These are phyloP conservation scores for Colletotrichum spinosum DNA, from an alignment of 2,329 filamentous ascomycete species.

Conservation along the genomic window DNA sequence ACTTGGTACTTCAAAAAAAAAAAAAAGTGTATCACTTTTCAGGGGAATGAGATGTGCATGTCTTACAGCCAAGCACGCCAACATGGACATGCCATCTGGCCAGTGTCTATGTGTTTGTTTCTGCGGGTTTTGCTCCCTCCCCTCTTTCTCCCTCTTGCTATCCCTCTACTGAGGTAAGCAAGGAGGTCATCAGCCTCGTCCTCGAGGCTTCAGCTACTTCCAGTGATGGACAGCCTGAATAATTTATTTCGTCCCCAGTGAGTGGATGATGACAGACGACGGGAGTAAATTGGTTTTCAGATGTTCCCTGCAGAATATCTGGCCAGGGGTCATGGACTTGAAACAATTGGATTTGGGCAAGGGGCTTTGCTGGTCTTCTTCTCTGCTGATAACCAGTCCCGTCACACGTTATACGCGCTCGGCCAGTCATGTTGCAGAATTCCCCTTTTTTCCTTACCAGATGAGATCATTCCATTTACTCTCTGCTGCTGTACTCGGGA, in stretches of 20 bases:
- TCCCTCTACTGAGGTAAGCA: no score
- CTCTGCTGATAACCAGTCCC: slow-evolving; percentile 14
- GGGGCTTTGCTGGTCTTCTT: slow-evolving; percentile 9
- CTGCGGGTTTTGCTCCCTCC: no score
- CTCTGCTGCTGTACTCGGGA: neutral
- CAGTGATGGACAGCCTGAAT: no score
- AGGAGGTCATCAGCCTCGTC: no score
- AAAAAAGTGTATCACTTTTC: slow-evolving; percentile 13
- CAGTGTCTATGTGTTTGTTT: no score
- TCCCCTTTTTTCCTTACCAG: slow-evolving; percentile 5
- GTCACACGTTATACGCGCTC: neutral
- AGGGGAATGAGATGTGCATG: no score
- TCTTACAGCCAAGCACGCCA: no score
- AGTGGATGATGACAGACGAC: slow-evolving; percentile 5
- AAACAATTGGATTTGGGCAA: slow-evolving; percentile 34
- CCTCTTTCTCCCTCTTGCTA: no score
- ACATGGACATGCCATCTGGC: no score
- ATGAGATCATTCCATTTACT: neutral
- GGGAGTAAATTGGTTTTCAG: slow-evolving; percentile 3
- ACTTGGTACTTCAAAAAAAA: neutral
- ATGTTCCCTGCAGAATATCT: slow-evolving; percentile 24
- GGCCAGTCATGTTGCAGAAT: slow-evolving; percentile 30
- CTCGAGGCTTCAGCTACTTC: no score
- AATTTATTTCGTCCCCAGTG: neutral
- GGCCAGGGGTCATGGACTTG: slow-evolving; percentile 30